phyloP scores from a whole-genome alignment of 2,329 filamentous ascomycete genomes.

The Monilinia polystroma region DNA sequence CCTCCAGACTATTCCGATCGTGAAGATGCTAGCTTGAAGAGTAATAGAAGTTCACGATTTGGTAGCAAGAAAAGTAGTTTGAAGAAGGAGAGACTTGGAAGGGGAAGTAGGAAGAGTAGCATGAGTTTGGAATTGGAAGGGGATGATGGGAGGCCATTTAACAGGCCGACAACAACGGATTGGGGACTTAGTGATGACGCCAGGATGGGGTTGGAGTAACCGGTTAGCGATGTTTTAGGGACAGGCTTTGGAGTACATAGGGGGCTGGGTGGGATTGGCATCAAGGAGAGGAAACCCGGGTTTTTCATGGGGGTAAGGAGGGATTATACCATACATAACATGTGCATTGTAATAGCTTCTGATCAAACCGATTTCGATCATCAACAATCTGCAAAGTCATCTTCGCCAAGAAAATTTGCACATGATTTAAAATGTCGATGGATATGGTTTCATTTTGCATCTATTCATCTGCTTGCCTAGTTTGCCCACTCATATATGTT shows the following conservation, averaged over 20 bases:
- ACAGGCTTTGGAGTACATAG: constrained; percentile 9
- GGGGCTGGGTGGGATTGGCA: background rate
- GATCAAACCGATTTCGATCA: background rate
- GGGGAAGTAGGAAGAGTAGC: constrained; percentile 27
- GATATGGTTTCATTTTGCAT: background rate
- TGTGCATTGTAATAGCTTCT: background rate
- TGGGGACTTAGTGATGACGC: constrained; percentile 85
- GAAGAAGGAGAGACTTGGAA: constrained; percentile 31
- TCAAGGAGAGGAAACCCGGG: background rate
- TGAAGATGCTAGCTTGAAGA: constrained; percentile 28
- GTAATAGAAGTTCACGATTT: constrained; percentile 26
- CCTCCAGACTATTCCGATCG: constrained; percentile 27
- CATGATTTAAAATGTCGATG: background rate
- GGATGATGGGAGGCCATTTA: constrained; percentile 49
- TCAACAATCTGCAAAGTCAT: background rate
- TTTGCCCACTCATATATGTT: background rate
- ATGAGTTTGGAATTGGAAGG: constrained; percentile 38
- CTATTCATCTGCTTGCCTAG: constrained; percentile 10
- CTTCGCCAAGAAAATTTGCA: background rate
- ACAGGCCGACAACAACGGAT: constrained; percentile 55
- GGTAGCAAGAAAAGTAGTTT: constrained; percentile 27
- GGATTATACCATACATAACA: background rate
- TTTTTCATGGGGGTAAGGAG: background rate
- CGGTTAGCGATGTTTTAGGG: background rate
- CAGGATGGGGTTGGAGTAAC: constrained; percentile 74